These are phyloP conservation scores for Ophiostoma perfectum DNA, from an alignment of 2,329 filamentous ascomycete genomes.

Conservation along the genomic window DNA sequence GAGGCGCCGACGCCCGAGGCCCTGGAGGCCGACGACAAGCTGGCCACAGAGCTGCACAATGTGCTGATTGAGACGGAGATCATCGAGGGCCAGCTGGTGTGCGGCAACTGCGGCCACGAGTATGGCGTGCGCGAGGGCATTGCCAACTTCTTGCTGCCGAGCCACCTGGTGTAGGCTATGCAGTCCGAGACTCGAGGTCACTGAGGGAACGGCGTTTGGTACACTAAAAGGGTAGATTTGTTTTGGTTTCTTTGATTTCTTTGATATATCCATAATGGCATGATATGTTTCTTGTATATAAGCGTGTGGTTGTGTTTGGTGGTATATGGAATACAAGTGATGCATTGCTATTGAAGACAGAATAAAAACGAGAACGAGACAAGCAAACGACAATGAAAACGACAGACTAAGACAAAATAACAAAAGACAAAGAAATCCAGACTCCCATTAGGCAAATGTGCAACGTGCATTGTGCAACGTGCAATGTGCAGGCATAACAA, in stretches of 20 bases:
- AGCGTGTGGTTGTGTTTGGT: no score
- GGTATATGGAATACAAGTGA: neutral
- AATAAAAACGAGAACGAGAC: neutral
- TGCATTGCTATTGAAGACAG: neutral
- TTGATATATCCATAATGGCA: constrained; percentile 8
- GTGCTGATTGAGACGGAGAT: constrained; percentile 87
- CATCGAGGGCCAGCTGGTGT: constrained; percentile 80
- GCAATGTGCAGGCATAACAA: constrained; percentile 2
- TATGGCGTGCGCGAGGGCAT: constrained; percentile 95
- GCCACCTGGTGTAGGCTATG: constrained; percentile 65
- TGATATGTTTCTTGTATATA: neutral
- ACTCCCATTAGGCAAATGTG: constrained; percentile 13
- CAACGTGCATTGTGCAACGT: neutral
- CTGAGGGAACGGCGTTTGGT: constrained; percentile 16
- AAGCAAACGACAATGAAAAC: neutral
- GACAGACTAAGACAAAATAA: neutral
- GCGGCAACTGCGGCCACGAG: constrained; percentile 86
- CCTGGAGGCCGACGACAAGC: constrained; percentile 60
- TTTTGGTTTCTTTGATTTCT: neutral
- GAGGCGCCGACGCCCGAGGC: constrained; percentile 58
- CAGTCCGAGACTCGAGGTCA: neutral
- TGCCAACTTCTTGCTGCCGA: constrained; percentile 90
- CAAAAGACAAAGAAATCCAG: neutral
- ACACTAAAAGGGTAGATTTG: constrained; percentile 14
- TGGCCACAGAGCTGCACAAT: constrained; percentile 70